phyloP scores from a whole-genome alignment of 495 filamentous ascomycete genomes.

The Penicillium herquei region DNA sequence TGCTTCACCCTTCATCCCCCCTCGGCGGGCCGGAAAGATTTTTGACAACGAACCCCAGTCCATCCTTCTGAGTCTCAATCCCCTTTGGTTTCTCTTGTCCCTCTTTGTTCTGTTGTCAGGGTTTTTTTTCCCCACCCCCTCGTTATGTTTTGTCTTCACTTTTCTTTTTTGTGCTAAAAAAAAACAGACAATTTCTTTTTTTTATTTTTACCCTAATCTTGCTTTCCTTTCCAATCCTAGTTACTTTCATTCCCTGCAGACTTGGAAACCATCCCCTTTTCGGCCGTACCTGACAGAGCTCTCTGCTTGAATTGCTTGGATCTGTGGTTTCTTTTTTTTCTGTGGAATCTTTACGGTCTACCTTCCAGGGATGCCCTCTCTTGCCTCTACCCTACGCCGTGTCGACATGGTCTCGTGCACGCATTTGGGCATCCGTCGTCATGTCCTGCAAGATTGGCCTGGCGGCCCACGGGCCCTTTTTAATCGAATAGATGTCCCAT shows the following conservation, averaged over 20 bases:
- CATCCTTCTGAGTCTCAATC: constrained; percentile 8
- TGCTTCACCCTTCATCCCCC: constrained; percentile 20
- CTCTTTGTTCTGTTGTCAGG: background rate
- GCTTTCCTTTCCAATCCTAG: constrained; percentile 5
- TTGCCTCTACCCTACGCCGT: constrained; percentile 24
- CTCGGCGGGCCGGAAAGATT: constrained; percentile 29
- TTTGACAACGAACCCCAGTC: constrained; percentile 27
- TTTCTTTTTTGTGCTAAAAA: background rate
- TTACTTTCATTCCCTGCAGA: constrained; percentile 19
- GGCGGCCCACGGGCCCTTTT: constrained; percentile 20
- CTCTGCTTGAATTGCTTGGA: constrained; percentile 23
- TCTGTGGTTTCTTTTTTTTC: constrained; percentile 23
- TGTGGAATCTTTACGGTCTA: constrained; percentile 31
- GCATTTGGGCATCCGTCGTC: constrained; percentile 23
- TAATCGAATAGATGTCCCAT: constrained; percentile 27
- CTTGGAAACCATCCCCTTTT: constrained; percentile 19
- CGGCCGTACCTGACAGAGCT: constrained; percentile 30
- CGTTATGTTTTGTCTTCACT: background rate
- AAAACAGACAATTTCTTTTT: constrained; percentile 1
- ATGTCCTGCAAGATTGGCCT: constrained; percentile 25
- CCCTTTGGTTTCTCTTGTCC: background rate
- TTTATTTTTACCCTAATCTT: constrained; percentile 8
- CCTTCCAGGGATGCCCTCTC: constrained; percentile 31
- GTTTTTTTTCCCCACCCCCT: background rate
- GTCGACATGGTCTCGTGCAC: constrained; percentile 33